Evolutionary conservation across 2,329 filamentous ascomycete genomes (phyloP), one percentile per base, ranked within the genome.

Genomic region (Alternaria incomplexa): DNA sequence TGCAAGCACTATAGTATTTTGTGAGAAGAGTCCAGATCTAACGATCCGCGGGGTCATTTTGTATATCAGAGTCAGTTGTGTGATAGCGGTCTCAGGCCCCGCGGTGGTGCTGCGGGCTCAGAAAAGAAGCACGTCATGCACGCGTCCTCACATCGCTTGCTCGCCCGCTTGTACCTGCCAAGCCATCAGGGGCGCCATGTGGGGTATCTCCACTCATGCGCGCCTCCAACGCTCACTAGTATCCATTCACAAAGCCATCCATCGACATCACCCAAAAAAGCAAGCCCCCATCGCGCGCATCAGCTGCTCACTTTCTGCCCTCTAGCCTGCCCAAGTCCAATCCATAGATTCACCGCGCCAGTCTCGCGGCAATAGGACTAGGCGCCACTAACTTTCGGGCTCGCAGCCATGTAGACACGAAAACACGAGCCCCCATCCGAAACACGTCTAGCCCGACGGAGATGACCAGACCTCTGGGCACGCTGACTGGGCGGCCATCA

Each of bases 341-440:
- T 44, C 23, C 52, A 54, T 26, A 44, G 23, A 54, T 25, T 17
- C 36, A 54, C n/a, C 15, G 36, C 51, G 23, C 52, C 52, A n/a
- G 36, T 54, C 23, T 25, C 8, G 17, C 22, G 15, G 36, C 11
- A 28, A 44, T 54, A 23, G 22, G 32, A 22, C 32, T 26, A 26
- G 28, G 50, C 50, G 50, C 28, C 52, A 44, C 52, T 54, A 43
- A 12, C 30, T 17, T 11, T n/a, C 28, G 11, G 11, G 47, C 20
- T 43, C 30, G 12, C 51, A 36, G 51, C 51, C 48, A 23, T 36
- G 22, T 51, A 36, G 48, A 51, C 48, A 51, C 51, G 30, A 54
- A 32, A 54, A 54, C 51, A 54, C 51, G 51, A 54, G 51, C 51
- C 32, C 51, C 20, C 51, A 54, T 54, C 52, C 52, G 52, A 54